Conservation (phyloP, 2,329 filamentous ascomycete genomes). For the Calonectria multiphialidica region DNA sequence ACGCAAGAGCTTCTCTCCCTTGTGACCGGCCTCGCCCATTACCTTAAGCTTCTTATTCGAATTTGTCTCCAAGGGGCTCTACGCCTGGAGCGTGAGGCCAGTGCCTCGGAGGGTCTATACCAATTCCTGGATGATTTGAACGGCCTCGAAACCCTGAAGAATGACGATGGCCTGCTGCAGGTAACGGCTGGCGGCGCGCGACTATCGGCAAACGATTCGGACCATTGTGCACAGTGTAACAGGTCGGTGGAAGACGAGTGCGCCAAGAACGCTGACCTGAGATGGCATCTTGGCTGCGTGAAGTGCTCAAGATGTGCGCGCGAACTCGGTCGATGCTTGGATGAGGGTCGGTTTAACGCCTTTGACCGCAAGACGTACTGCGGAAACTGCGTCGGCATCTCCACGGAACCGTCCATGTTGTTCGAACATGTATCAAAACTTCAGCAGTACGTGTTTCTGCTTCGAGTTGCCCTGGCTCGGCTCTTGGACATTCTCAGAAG, state of each 20-base stretch:
- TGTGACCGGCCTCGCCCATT: conserved; percentile 95
- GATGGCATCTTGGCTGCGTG: conserved; percentile 89
- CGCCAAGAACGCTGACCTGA: conserved; percentile 77
- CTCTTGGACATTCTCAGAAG: conserved; percentile 88
- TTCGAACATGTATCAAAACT: conserved; percentile 86
- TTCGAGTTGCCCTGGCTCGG: conserved; percentile 90
- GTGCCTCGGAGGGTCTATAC: conserved; percentile 80
- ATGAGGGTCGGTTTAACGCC: conserved; percentile 79
- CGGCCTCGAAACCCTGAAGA: conserved; percentile 83
- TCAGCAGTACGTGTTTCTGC: conserved; percentile 93
- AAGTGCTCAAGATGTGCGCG: conserved; percentile 75
- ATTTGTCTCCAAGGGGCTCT: conserved; percentile 96
- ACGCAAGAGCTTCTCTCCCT: conserved; percentile 98
- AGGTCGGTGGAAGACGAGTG: conserved; percentile 97
- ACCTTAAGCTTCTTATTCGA: conserved; percentile 95
- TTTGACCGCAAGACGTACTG: conserved; percentile 80
- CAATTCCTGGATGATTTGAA: conserved; percentile 87
- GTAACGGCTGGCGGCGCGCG: conserved; percentile 73
- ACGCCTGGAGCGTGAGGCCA: conserved; percentile 88
- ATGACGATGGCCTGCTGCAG: conserved; percentile 77
- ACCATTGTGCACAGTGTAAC: conserved; percentile 85
- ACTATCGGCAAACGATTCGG: conserved; percentile 81
- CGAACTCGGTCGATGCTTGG: conserved; percentile 76
- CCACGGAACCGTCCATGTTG: conserved; percentile 61
- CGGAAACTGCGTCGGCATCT: conserved; percentile 70